Percentiles rank a stretch among this genome's conserved stretches.
These are phyloP conservation scores for Vigna nakashimae DNA, from an alignment of 306 rosid genomes.

Conservation along the genomic window DNA sequence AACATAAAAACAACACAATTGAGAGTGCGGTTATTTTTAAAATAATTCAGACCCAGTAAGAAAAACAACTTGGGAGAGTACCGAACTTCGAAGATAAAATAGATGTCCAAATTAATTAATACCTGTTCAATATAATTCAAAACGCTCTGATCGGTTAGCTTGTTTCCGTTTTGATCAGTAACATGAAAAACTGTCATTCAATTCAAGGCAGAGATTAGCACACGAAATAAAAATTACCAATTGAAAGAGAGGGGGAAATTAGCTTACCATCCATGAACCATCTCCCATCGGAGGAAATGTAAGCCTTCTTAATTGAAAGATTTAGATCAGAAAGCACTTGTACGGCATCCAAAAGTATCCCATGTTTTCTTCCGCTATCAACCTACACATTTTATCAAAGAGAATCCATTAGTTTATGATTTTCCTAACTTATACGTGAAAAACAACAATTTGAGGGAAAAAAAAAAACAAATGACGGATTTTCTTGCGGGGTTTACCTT, in stretches of 20 bases:
- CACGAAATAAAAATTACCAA: neutral
- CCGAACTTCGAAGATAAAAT: neutral
- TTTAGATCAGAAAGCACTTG: conserved; percentile 89
- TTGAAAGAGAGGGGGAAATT: neutral
- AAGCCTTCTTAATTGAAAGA: conserved; percentile 84
- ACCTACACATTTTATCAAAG: conserved; percentile 57
- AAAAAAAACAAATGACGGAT: neutral
- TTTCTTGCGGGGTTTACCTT: conserved; percentile 59
- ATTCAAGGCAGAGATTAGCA: conserved; percentile 23
- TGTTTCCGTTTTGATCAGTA: conserved; percentile 81
- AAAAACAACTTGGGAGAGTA: conserved; percentile 4
- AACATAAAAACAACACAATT: neutral
- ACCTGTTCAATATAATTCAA: conserved; percentile 88
- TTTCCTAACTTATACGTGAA: neutral
- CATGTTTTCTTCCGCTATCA: conserved; percentile 90
- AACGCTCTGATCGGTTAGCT: conserved; percentile 86
- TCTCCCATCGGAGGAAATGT: conserved; percentile 89
- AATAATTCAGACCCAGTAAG: neutral
- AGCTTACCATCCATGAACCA: conserved; percentile 99
- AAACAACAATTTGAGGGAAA: neutral
- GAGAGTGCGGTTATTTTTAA: neutral
- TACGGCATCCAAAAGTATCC: conserved; percentile 87
- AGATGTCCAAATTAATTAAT: conserved; percentile 28
- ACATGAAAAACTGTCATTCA: conserved; percentile 88
- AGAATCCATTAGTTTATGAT: neutral